Conservation (phyloP, 2,329 filamentous ascomycete genomes). For the Dothiorella sarmentorum region DNA sequence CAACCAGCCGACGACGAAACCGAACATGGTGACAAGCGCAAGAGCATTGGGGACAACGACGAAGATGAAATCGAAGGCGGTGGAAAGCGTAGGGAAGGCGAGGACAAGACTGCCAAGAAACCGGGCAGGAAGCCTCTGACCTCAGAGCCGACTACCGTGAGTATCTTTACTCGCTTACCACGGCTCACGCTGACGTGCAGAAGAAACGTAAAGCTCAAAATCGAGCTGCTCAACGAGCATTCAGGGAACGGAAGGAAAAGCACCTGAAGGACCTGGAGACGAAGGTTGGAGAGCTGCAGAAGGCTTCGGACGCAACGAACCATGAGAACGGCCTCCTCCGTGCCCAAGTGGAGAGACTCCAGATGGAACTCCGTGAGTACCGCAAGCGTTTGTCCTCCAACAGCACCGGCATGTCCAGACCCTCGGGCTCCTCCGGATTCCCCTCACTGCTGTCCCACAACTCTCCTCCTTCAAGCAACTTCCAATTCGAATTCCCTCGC, state of each 20-base stretch:
- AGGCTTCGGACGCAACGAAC: constrained; percentile 75
- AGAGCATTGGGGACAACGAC: constrained; percentile 63
- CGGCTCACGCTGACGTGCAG: constrained; percentile 25
- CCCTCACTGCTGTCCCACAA: constrained; percentile 47
- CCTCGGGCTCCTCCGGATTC: constrained; percentile 43
- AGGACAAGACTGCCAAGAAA: constrained; percentile 89
- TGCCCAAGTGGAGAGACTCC: constrained; percentile 84
- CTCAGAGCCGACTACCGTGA: constrained; percentile 90
- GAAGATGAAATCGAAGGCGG: constrained; percentile 60
- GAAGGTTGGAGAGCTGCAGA: constrained; percentile 65
- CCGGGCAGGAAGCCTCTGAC: constrained; percentile 93
- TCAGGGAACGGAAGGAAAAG: constrained; percentile 92
- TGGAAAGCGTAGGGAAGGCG: constrained; percentile 75
- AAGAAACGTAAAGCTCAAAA: constrained; percentile 97
- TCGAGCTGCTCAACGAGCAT: constrained; percentile 84
- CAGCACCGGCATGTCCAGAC: constrained; percentile 45
- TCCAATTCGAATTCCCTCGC: constrained; percentile 93
- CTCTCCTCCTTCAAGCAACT: constrained; percentile 64
- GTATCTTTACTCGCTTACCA: constrained; percentile 38
- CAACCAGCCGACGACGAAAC: constrained; percentile 4
- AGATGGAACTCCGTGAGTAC: constrained; percentile 82
- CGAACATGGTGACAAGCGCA: constrained; percentile 65
- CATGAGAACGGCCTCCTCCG: constrained; percentile 82
- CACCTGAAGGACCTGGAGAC: constrained; percentile 80
- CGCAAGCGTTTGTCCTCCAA: constrained; percentile 75